A percentile compares a stretch with the other conserved stretches of the same genome.
phyloP scores from a whole-genome alignment of 306 rosid species.

The Dalbergia oliveri region DNA sequence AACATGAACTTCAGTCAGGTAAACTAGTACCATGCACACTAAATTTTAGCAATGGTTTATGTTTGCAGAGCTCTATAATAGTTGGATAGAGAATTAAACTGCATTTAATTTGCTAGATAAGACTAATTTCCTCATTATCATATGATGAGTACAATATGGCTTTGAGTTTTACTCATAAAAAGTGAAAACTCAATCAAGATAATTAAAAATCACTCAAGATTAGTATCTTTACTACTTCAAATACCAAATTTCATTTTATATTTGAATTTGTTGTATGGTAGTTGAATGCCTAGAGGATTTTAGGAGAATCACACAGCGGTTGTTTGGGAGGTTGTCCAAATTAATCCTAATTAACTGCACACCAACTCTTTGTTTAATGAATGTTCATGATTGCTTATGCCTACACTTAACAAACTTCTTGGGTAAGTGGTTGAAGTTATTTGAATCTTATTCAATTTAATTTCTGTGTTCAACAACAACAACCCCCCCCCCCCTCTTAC shows the following conservation, averaged over 20 bases:
- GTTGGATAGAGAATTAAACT: conserved; percentile 11
- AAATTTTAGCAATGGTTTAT: conserved; percentile 6
- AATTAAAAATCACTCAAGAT: background rate
- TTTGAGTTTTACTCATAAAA: background rate
- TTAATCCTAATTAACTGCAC: no score
- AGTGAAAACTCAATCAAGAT: background rate
- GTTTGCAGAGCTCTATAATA: conserved; percentile 21
- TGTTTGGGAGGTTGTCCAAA: no score
- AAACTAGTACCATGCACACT: conserved; percentile 10
- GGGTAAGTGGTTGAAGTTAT: no score
- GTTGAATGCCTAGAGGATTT: no score
- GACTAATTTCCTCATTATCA: conserved; percentile 5
- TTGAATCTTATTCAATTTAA: no score
- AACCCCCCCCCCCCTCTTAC: no score
- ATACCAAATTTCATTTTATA: conserved; percentile 17
- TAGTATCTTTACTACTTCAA: background rate
- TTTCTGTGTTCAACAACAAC: no score
- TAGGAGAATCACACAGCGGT: no score
- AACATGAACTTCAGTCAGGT: background rate
- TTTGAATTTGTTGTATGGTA: background rate
- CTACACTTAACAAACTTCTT: no score
- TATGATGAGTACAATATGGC: background rate
- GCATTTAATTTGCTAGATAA: conserved; percentile 14
- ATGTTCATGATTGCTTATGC: no score
- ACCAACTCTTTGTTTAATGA: no score